Evolutionary conservation across 441 rosid species (phyloP), one percentile per base, ranked within the genome.

Genomic region (Pelargonium myrrhifolium): DNA sequence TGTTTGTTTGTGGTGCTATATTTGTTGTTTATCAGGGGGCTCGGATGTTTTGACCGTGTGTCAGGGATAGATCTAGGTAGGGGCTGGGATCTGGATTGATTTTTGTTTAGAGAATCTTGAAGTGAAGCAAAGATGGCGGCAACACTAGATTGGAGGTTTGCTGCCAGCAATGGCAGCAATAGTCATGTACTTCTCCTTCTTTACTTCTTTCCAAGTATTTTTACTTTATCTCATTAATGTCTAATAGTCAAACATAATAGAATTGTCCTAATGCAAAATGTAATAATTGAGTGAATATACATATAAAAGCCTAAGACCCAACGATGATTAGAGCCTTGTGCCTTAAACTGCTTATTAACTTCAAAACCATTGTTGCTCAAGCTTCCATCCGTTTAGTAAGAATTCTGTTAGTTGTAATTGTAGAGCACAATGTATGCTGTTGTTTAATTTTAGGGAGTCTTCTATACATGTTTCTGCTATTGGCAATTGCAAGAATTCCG

Each of bases 101-200:
- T 72, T 24, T 67, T 60, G 70, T 39, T 64, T 49, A 68, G 64
- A 66, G 77, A 70, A 72, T 84, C 76, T 76, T 79, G 76, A 73
- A 76, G 72, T 74, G 26, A 24, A 77, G 68, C 53, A 60, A 84
- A 74, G 62, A 73, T 96, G 98, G 86, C 97, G 62, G 80, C 96
- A 18, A 73, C 98, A 65, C 79, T 96, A 64, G 87, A 89, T 81
- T 95, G 98, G 99, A 85, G 96, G 78, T 89, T 79, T 39, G 45
- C 90, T 75, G 83, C 89, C 85, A 74, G 60, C 83, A 88, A 89
- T 80, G 95, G 97, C 77, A 86, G 84, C 72, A 77, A 86, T 78
- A 97, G 89, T 60, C 35, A 69, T 84, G 99, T 95, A 86, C 18
- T 55, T 68, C 21, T 47, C 64, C 11, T 0, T 15, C 20, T 11